Conservation (phyloP, 1,284 basidiomycete genomes). For the Farysia itapuensis region DNA sequence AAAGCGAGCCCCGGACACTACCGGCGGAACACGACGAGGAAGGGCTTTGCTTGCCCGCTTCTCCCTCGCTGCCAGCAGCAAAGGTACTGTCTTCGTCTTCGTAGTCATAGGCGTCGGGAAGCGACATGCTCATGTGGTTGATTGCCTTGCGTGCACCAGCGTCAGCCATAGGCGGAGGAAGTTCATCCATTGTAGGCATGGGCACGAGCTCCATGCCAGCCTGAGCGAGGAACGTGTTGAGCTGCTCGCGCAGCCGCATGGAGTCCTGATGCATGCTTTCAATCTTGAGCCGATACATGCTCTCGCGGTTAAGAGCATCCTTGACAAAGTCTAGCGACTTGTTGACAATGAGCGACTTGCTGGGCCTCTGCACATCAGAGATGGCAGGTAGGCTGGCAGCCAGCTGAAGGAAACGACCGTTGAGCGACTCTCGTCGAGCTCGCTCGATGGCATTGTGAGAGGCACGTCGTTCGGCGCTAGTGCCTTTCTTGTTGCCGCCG, state of each 20-base stretch:
- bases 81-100: slow-evolving; percentile 32
- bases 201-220: slow-evolving; percentile 33
- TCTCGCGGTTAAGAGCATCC: slow-evolving; percentile 43
- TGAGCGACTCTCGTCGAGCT: slow-evolving; percentile 49
- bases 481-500: slow-evolving; percentile 51
- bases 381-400: slow-evolving; percentile 46
- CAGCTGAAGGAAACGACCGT: slow-evolving; percentile 48
- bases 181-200: slow-evolving; percentile 13
- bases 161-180: slow-evolving; percentile 33
- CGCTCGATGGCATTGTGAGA: slow-evolving; percentile 54
- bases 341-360: slow-evolving; percentile 53
- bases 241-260: slow-evolving; percentile 37
- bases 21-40: slow-evolving; percentile 18
- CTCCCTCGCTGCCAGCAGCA: slow-evolving; percentile 29
- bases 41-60: slow-evolving; percentile 28
- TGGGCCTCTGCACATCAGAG: slow-evolving; percentile 43
- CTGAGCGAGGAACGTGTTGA: slow-evolving; percentile 41
- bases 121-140: slow-evolving; percentile 1
- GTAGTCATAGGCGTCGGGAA: slow-evolving; percentile 21
- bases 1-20: slow-evolving; percentile 17
- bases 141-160: slow-evolving; percentile 20
- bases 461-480: slow-evolving; percentile 45
- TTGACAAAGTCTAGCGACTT: slow-evolving; percentile 51
- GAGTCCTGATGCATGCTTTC: slow-evolving; percentile 39
- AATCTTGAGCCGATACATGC: slow-evolving; percentile 41